A percentile compares a stretch with the other conserved stretches of the same genome.
phyloP scores from a whole-genome alignment of 2,329 filamentous ascomycete species.

The Ascochyta pisi region DNA sequence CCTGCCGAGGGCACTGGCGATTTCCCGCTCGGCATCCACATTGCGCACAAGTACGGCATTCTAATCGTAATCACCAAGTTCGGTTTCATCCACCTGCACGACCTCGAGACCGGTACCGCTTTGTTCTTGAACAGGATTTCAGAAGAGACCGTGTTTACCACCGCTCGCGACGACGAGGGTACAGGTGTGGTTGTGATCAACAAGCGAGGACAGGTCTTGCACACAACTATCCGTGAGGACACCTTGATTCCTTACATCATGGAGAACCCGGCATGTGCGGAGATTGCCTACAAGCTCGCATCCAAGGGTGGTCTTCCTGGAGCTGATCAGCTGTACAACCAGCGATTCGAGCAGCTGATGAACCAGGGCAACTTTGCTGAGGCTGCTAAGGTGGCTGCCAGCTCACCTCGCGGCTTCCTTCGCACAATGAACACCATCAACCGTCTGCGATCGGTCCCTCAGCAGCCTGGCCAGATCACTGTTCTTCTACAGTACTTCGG shows the following conservation, averaged over 20 bases:
- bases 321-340: slow-evolving; percentile 89
- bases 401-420: slow-evolving; percentile 94
- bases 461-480: slow-evolving; percentile 84
- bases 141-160: slow-evolving; percentile 98
- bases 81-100: slow-evolving; percentile 98
- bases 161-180: slow-evolving; percentile 80
- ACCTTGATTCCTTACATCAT: slow-evolving; percentile 94
- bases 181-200: slow-evolving; percentile 94
- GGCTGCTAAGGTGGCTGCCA: slow-evolving; percentile 94
- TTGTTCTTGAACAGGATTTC: slow-evolving; percentile 99
- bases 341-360: slow-evolving; percentile 91
- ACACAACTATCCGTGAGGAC: slow-evolving; percentile 90
- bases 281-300: slow-evolving; percentile 94
- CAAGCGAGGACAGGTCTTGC: slow-evolving; percentile 94
- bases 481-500: slow-evolving; percentile 97
- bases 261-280: slow-evolving; percentile 92
- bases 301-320: slow-evolving; percentile 92
- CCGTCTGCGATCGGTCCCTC: slow-evolving; percentile 86
- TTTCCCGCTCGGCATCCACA: slow-evolving; percentile 97
- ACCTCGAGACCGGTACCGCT: slow-evolving; percentile 91
- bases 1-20: slow-evolving; percentile 94
- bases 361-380: slow-evolving; percentile 80
- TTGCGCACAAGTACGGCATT: slow-evolving; percentile 95
- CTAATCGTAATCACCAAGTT: slow-evolving; percentile 99
- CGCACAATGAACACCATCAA: slow-evolving; percentile 95